Conservation (phyloP, 1,284 basidiomycete species). For the Marasmius sp. region DNA sequence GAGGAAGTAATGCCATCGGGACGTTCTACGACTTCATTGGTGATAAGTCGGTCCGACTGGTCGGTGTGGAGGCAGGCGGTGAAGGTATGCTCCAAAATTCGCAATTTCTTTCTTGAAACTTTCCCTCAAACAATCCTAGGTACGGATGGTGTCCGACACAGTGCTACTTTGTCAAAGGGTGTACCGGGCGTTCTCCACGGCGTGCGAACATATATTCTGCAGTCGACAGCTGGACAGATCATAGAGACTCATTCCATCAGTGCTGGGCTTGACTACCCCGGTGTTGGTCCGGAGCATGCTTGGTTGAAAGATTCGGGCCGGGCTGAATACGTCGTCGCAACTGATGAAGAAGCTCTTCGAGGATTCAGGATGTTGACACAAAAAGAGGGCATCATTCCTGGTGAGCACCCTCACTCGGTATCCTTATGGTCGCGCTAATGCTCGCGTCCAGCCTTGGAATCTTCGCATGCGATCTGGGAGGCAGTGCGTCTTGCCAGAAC, state of each 20-base stretch:
- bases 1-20: constrained; percentile 97
- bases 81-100: constrained; percentile 59
- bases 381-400: constrained; percentile 96
- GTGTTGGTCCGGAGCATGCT: constrained; percentile 97
- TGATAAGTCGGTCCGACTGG: constrained; percentile 78
- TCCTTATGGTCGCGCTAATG: constrained; percentile 5
- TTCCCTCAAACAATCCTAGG: constrained; percentile 40
- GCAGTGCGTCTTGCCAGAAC: constrained; percentile 85
- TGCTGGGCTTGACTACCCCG: constrained; percentile 90
- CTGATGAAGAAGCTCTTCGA: constrained; percentile 89
- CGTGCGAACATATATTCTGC: constrained; percentile 92
- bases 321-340: constrained; percentile 92
- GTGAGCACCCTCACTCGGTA: constrained; percentile 37
- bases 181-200: constrained; percentile 96
- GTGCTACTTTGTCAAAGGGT: constrained; percentile 90
- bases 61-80: constrained; percentile 96
- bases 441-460: constrained; percentile 75
- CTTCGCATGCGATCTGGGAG: constrained; percentile 94
- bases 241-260: constrained; percentile 97
- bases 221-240: constrained; percentile 89
- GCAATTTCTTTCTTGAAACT: background rate
- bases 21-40: constrained; percentile 94
- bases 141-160: constrained; percentile 82
- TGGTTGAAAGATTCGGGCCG: constrained; percentile 94
- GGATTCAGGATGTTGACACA: constrained; percentile 93